Base-by-base conservation (phyloP, 805 yeast genomes). In the Yarrowia yakushimensis region DNA sequence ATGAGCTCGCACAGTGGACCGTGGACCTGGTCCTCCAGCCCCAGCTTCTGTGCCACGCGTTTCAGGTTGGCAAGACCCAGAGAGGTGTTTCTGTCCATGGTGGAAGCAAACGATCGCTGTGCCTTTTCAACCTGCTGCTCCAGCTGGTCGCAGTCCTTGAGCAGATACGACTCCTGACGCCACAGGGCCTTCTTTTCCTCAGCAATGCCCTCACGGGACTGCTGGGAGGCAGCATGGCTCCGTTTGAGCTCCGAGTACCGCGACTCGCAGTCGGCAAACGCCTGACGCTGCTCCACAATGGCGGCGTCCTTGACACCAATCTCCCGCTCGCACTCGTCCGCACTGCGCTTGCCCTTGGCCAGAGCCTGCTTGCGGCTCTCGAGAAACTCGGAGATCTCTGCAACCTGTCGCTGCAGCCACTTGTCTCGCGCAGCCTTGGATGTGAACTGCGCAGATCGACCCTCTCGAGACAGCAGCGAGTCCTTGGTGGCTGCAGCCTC, bases 1-100 rank as follows among this genome's bases (percentile, higher is more conserved):
- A 94, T 87, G 31, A 94, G 77, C 66, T 91, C 96, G 39, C 96
- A 94, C 17, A 94, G 73, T 0, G 96, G 86, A 0, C 99, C 99
- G 73, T 82, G 85, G 10, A 90, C 96, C 18, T 85, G 81, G 25
- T 78, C 80, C 1, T 74, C 74, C 36, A 93, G 72, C 8, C 84
- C 84, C 48, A 91, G 74, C 61, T 80, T 79, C 33, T 78, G 74
- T 0, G 87, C 78, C 30, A 91, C 85, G n/a, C 81, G 76, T 52
- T 81, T 81, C 1, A 92, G 88, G 3, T 88, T 83, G 18, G 80
- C 80, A 15, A 93, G 75, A 12, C 97, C 97, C 8, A 61, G 37
- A 28, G 65, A 50, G 60, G 64, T 61, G 41, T 66, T 69, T 30
- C 69, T 39, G 54, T 65, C 63, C 69, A 67, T 66, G 0, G 92